These are phyloP conservation scores for Leptographium wingfieldii DNA, from an alignment of 2,329 filamentous ascomycete genomes.

Conservation along the genomic window DNA sequence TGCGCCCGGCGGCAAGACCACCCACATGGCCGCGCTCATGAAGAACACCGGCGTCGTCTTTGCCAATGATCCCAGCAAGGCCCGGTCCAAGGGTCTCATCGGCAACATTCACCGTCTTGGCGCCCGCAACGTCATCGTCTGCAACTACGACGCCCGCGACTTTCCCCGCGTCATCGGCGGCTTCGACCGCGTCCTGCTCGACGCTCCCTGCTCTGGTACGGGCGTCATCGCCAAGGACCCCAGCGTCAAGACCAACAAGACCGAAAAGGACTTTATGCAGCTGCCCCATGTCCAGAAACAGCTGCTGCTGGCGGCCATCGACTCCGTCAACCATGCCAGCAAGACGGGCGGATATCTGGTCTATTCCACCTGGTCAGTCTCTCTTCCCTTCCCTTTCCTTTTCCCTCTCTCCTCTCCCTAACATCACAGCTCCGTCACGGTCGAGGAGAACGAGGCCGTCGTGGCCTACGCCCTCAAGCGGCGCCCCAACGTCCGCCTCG, in stretches of 20 bases:
- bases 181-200: conserved; percentile 87
- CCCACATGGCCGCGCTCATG: conserved; percentile 92
- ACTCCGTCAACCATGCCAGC: conserved; percentile 88
- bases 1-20: conserved; percentile 91
- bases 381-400: too few species aligned
- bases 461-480: conserved; percentile 88
- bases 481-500: conserved; percentile 84
- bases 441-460: conserved; percentile 59
- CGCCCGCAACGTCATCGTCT: conserved; percentile 86
- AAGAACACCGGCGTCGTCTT: conserved; percentile 93
- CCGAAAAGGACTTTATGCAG: conserved; percentile 83
- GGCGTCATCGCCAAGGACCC: conserved; percentile 97
- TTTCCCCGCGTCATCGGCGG: conserved; percentile 92
- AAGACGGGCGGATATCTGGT: conserved; percentile 93
- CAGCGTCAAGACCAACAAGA: conserved; percentile 97
- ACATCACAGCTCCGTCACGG: conserved; percentile 10
- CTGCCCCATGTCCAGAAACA: conserved; percentile 94
- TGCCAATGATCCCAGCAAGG: conserved; percentile 92
- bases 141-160: conserved; percentile 86
- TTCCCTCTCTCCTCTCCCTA: too few species aligned
- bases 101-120: conserved; percentile 95
- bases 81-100: conserved; percentile 89
- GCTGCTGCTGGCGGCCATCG: conserved; percentile 81
- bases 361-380: conserved; percentile 69
- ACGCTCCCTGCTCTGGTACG: conserved; percentile 91